phyloP scores from a whole-genome alignment of 2,329 filamentous ascomycete genomes.

The Zymoseptoria passerinii region DNA sequence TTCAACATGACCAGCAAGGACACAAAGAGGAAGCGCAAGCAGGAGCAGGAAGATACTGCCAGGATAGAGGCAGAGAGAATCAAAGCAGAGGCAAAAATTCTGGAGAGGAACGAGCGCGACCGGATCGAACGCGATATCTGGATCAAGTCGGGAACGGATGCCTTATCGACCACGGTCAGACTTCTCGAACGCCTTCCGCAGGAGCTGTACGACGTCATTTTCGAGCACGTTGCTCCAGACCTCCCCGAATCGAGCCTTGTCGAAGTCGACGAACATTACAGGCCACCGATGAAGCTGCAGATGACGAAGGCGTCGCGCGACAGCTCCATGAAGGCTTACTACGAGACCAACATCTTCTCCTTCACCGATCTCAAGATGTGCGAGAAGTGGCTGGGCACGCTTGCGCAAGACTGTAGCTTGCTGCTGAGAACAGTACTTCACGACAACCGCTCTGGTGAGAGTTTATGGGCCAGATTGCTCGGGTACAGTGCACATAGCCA shows the following conservation, averaged over 20 bases:
- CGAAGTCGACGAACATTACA: not conserved
- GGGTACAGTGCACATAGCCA: too few relatives aligned
- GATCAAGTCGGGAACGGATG: not conserved
- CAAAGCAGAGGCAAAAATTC: not conserved
- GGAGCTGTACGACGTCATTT: slow-evolving; percentile 3
- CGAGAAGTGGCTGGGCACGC: not conserved
- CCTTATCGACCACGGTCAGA: not conserved
- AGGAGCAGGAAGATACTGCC: not conserved
- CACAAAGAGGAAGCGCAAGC: not conserved
- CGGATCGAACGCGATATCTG: not conserved
- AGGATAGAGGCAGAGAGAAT: not conserved
- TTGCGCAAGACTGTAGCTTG: not conserved
- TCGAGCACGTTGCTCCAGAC: not conserved
- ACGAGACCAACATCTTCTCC: not conserved
- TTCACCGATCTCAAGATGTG: not conserved
- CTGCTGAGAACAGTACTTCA: not conserved
- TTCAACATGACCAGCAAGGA: not conserved
- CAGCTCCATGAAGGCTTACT: not conserved
- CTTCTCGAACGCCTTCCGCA: slow-evolving; percentile 1
- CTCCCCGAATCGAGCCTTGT: not conserved
- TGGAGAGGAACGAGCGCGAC: not conserved
- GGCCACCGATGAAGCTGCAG: not conserved
- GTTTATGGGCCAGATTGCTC: too few relatives aligned
- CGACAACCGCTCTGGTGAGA: not conserved
- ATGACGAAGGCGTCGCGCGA: not conserved